phyloP scores from a whole-genome alignment of 305 asterid genomes.

The Ilex paraguariensis region DNA sequence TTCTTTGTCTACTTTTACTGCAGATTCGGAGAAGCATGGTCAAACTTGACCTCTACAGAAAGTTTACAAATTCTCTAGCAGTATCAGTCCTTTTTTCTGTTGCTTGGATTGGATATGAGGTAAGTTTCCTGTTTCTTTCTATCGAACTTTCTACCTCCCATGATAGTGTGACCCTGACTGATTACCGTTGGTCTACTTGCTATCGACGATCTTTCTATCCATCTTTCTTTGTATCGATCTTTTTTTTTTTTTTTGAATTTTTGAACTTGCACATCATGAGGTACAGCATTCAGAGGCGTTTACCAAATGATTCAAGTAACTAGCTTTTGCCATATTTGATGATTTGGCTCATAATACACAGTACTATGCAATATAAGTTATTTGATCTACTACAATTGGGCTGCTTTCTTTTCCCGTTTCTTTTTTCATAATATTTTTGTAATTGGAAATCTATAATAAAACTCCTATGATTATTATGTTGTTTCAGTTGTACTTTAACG shows the following conservation, averaged over 20 bases:
- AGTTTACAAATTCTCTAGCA: slow-evolving; percentile 72
- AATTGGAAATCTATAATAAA: slow-evolving; percentile 4
- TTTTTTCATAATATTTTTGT: slow-evolving; percentile 1
- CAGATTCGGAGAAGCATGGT: slow-evolving; percentile 89
- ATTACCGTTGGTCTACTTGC: no score
- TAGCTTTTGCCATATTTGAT: slow-evolving; percentile 4
- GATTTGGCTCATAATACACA: no score
- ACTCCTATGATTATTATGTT: slow-evolving; percentile 7
- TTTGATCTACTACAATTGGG: not conserved
- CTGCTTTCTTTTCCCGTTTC: no score
- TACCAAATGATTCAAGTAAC: slow-evolving; percentile 2
- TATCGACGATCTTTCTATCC: no score
- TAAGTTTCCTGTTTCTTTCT: slow-evolving; percentile 20
- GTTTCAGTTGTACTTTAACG: slow-evolving; percentile 80
- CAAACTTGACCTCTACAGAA: slow-evolving; percentile 61
- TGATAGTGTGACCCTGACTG: not conserved
- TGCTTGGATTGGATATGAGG: slow-evolving; percentile 99
- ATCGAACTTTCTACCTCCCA: not conserved
- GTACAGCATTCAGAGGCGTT: slow-evolving; percentile 4
- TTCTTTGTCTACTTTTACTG: slow-evolving; percentile 19
- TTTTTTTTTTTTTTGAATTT: not conserved
- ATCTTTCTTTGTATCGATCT: no score
- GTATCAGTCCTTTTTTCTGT: slow-evolving; percentile 79
- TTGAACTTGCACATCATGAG: not conserved
- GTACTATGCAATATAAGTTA: not conserved